A percentile compares a stretch with the other conserved stretches of the same genome.
Evolutionary conservation across 352 stramenopile species (phyloP).

Genomic region (Globisporangium carolinianum): DNA sequence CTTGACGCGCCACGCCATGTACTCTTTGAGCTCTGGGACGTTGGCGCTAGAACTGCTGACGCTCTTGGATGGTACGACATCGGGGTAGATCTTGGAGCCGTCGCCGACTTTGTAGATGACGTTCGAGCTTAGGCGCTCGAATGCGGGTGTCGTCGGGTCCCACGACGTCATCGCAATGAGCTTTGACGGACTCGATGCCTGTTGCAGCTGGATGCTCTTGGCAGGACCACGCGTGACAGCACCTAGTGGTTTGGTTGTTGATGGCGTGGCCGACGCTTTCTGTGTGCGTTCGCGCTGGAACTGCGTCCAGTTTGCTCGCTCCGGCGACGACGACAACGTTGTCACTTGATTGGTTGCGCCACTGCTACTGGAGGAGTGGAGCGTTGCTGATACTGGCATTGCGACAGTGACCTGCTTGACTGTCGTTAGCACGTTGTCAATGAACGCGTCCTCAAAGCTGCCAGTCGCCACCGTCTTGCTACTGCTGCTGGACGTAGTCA

Average conservation of each 20-base stretch:
- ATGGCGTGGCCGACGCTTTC: neutral
- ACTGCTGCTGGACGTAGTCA: neutral
- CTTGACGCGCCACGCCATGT: slow-evolving; percentile 94
- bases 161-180: slow-evolving; percentile 31
- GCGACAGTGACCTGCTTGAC: slow-evolving; percentile 34
- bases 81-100: slow-evolving; percentile 84
- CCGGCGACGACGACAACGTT: slow-evolving; percentile 17
- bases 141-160: slow-evolving; percentile 75
- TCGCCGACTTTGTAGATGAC: slow-evolving; percentile 76
- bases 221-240: neutral
- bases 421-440: slow-evolving; percentile 75
- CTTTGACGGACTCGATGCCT: slow-evolving; percentile 16
- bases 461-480: neutral
- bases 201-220: neutral
- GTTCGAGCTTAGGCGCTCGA: slow-evolving; percentile 85
- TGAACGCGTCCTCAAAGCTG: slow-evolving; percentile 86
- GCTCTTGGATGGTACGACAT: slow-evolving; percentile 5
- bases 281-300: slow-evolving; percentile 30
- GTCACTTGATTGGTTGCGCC: slow-evolving; percentile 18
- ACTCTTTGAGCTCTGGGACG: slow-evolving; percentile 89
- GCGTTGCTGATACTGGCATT: neutral
- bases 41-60: neutral
- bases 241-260: neutral
- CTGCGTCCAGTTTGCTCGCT: slow-evolving; percentile 32
- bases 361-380: slow-evolving; percentile 4